Evolutionary conservation across 2,329 filamentous ascomycete species (phyloP).

Genomic region (Lachnellula hyalina): DNA sequence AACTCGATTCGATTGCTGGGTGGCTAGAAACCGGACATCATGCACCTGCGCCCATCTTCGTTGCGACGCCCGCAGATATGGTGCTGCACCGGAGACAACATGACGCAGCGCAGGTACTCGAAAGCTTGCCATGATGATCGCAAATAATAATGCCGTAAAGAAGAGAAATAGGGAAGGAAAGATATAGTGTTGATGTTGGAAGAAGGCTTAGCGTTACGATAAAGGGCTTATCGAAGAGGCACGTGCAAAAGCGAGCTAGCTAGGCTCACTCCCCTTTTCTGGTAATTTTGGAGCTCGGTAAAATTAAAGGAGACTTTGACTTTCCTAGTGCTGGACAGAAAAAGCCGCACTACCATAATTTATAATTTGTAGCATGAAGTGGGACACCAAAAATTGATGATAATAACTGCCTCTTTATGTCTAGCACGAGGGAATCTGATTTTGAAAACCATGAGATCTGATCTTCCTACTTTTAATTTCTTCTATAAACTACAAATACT

Average conservation of each 20-base stretch:
- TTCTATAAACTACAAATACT: too few species aligned
- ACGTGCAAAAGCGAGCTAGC: neutral
- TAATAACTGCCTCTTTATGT: too few species aligned
- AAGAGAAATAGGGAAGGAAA: neutral
- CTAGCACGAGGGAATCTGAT: too few species aligned
- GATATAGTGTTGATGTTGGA: neutral
- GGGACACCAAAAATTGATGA: too few species aligned
- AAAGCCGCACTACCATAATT: too few species aligned
- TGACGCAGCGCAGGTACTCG: slow-evolving; percentile 45
- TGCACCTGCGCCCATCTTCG: slow-evolving; percentile 87
- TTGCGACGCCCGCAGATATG: slow-evolving; percentile 44
- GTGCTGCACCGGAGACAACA: slow-evolving; percentile 24
- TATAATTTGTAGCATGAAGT: too few species aligned
- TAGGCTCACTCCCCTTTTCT: neutral
- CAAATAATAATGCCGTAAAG: neutral
- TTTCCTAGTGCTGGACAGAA: too few species aligned
- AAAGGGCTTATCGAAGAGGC: neutral
- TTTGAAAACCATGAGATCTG: too few species aligned
- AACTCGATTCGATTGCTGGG: slow-evolving; percentile 63
- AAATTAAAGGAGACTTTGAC: too few species aligned
- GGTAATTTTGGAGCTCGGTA: too few species aligned
- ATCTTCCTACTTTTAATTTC: too few species aligned
- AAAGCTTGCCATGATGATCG: slow-evolving; percentile 42
- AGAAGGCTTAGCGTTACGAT: neutral
- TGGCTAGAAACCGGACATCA: slow-evolving; percentile 84